phyloP scores from a whole-genome alignment of 73 alveolate genomes.

The Tetrahymena elliotti region DNA sequence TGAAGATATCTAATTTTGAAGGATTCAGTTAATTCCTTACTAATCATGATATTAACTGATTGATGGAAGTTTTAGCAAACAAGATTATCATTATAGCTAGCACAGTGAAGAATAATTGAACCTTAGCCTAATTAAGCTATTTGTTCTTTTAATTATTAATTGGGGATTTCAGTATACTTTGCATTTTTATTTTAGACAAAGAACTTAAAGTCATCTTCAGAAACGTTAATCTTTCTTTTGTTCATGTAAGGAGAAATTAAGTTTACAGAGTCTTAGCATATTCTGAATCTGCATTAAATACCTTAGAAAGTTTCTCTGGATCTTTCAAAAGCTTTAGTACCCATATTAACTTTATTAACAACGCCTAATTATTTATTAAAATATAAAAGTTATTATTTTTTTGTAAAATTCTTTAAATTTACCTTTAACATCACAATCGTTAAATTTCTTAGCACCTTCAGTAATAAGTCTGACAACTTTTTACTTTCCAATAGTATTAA shows the following conservation, averaged over 20 bases:
- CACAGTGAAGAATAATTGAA: constrained; percentile 6
- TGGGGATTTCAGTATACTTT: background rate
- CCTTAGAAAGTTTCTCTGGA: constrained; percentile 40
- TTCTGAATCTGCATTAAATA: constrained; percentile 13
- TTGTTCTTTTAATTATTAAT: constrained; percentile 6
- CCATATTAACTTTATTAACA: constrained; percentile 20
- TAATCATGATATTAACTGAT: background rate
- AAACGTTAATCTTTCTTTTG: constrained; percentile 6
- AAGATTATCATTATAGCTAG: background rate
- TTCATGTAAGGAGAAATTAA: constrained; percentile 11
- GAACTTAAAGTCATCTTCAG: constrained; percentile 15
- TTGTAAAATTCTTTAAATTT: background rate
- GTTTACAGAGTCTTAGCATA: constrained; percentile 16
- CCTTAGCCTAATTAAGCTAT: background rate
- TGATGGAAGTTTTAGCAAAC: background rate
- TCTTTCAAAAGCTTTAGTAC: constrained; percentile 25
- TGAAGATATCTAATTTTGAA: background rate
- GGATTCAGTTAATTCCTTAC: background rate
- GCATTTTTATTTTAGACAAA: constrained; percentile 6
- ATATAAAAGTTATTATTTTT: background rate
- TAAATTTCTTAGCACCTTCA: constrained; percentile 8
- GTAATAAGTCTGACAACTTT: background rate
- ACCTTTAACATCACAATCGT: constrained; percentile 1
- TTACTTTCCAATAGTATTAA: constrained; percentile 18
- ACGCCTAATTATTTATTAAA: background rate